These are phyloP conservation scores for Voacanga thouarsii DNA, from an alignment of 257 asterid species.

Conservation along the genomic window DNA sequence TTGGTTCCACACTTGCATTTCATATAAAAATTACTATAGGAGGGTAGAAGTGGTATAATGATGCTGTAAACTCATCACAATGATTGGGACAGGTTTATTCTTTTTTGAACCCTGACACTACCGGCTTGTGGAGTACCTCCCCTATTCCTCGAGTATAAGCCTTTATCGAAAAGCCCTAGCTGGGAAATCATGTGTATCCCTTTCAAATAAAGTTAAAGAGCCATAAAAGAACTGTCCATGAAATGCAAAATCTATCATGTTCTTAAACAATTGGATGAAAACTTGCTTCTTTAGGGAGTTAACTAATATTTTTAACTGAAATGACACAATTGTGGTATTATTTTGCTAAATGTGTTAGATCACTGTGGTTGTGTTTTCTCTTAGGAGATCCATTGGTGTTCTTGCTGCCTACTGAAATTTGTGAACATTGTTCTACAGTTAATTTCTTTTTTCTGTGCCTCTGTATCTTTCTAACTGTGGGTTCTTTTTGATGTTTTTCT, in stretches of 20 bases:
- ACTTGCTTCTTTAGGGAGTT: background rate
- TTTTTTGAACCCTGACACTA: background rate
- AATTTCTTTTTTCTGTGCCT: background rate
- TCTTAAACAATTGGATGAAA: background rate
- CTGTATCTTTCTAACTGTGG: conserved; percentile 2
- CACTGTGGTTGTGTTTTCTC: background rate
- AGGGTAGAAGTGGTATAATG: background rate
- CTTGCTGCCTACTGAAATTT: background rate
- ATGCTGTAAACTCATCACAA: background rate
- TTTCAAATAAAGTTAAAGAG: background rate
- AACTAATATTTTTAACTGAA: background rate
- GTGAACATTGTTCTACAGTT: background rate
- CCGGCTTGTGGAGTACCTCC: background rate
- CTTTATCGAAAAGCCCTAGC: background rate
- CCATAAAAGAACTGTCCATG: background rate
- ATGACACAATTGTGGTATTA: background rate
- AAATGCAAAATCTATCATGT: background rate
- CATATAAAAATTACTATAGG: background rate
- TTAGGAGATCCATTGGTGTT: background rate
- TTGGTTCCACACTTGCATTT: background rate
- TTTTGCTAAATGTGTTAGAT: background rate
- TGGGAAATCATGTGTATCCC: background rate
- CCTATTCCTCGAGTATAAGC: background rate
- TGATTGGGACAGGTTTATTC: background rate
- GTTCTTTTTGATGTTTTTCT: conserved; percentile 16